A percentile compares a stretch with the other conserved stretches of the same genome.
These are phyloP conservation scores for Datisca glomerata DNA, from an alignment of 306 rosid genomes.

Conservation along the genomic window DNA sequence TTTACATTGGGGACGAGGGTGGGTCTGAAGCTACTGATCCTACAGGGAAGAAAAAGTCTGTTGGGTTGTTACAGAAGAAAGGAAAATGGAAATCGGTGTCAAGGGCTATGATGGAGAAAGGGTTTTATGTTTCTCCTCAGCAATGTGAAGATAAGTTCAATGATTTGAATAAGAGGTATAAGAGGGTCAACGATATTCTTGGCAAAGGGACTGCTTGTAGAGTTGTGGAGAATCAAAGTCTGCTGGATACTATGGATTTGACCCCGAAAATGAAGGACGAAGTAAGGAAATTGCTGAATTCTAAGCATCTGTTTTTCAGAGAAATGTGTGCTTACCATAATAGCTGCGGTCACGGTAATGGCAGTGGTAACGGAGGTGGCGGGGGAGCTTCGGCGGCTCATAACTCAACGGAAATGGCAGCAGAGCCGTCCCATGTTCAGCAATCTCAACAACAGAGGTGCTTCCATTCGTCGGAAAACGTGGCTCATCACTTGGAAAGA, in stretches of 20 bases:
- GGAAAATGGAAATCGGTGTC: slow-evolving; percentile 98
- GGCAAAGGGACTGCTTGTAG: slow-evolving; percentile 85
- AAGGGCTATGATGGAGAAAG: slow-evolving; percentile 86
- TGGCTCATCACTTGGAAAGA: slow-evolving; percentile 22
- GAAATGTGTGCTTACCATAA: slow-evolving; percentile 98
- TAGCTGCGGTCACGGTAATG: slow-evolving; percentile 55
- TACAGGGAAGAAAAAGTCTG: slow-evolving; percentile 35
- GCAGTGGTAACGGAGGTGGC: slow-evolving; percentile 10
- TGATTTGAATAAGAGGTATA: slow-evolving; percentile 85
- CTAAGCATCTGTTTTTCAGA: slow-evolving; percentile 83
- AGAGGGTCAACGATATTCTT: slow-evolving; percentile 88
- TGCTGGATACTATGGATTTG: slow-evolving; percentile 80
- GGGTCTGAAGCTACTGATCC: slow-evolving; percentile 44
- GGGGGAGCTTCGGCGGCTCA: slow-evolving; percentile 12
- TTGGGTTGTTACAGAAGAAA: slow-evolving; percentile 75
- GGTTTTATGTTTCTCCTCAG: slow-evolving; percentile 85
- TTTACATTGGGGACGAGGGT: slow-evolving; percentile 76
- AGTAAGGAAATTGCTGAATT: slow-evolving; percentile 63
- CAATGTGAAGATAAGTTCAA: slow-evolving; percentile 96
- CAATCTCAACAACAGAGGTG: slow-evolving; percentile 28
- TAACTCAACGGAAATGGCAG: slow-evolving; percentile 30
- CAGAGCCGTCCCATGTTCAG: slow-evolving; percentile 25
- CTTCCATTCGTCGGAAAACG: slow-evolving; percentile 39
- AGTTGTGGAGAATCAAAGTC: slow-evolving; percentile 73
- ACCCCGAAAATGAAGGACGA: slow-evolving; percentile 62